A percentile compares a stretch with the other conserved stretches of the same genome.
These are phyloP conservation scores for Cyclocybe cylindracea DNA, from an alignment of 768 basidiomycete species.

Conservation along the genomic window DNA sequence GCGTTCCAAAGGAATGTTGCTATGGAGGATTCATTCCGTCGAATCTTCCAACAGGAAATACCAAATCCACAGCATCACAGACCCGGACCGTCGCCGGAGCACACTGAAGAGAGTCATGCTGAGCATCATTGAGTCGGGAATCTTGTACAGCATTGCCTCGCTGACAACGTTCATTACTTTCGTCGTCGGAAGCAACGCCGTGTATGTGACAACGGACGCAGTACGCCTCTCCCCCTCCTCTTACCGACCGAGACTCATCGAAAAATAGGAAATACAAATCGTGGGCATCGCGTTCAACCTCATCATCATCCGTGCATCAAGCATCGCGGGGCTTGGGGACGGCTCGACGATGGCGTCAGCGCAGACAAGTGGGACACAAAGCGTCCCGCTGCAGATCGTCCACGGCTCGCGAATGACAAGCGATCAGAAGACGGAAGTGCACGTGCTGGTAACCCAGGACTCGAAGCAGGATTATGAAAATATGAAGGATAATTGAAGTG, in stretches of 20 bases:
- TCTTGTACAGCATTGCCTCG: slow-evolving; percentile 22
- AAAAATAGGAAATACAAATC: slow-evolving; percentile 17
- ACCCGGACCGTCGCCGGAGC: background rate
- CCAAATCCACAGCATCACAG: background rate
- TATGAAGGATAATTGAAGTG: background rate
- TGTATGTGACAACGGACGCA: slow-evolving; percentile 21
- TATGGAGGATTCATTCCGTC: slow-evolving; percentile 10
- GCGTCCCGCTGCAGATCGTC: background rate
- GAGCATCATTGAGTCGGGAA: slow-evolving; percentile 29
- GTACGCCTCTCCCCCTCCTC: slow-evolving; percentile 11
- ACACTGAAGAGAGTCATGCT: slow-evolving; percentile 17
- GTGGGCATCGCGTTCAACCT: slow-evolving; percentile 29
- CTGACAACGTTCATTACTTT: slow-evolving; percentile 20
- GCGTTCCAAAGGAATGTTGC: slow-evolving; percentile 4
- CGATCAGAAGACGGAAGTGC: background rate
- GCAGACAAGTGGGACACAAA: background rate
- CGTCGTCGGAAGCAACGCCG: slow-evolving; percentile 20
- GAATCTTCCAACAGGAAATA: slow-evolving; percentile 1
- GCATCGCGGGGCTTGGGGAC: background rate
- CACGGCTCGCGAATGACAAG: background rate
- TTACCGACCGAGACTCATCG: background rate
- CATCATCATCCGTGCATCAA: slow-evolving; percentile 24
- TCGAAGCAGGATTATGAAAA: background rate
- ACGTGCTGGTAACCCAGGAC: background rate
- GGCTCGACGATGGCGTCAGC: background rate